Conservation (phyloP, 768 basidiomycete species). For the Tylopilus sp. region DNA sequence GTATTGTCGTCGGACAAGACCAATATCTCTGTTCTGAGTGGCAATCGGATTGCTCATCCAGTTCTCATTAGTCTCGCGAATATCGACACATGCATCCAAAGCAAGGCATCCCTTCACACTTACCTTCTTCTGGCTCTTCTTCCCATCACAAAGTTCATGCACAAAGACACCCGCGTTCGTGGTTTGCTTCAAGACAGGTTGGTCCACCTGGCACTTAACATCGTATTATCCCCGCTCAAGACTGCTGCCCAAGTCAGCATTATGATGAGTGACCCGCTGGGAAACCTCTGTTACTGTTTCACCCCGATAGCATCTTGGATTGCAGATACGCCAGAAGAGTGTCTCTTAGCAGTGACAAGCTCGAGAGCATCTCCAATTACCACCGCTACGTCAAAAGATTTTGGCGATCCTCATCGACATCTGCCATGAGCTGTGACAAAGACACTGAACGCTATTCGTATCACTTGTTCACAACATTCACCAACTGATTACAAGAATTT, state of each 20-base stretch:
- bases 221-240: neutral
- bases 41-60: neutral
- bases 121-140: conserved; percentile 2
- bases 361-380: neutral
- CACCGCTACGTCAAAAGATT: neutral
- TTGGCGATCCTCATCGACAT: neutral
- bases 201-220: neutral
- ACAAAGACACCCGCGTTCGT: neutral
- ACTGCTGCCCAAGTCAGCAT: neutral
- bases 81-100: conserved; percentile 1
- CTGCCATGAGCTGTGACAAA: neutral
- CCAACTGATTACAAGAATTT: neutral
- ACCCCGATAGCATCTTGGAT: neutral
- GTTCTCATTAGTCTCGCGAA: conserved; percentile 14
- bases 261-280: neutral
- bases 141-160: conserved; percentile 7
- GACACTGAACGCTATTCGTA: neutral
- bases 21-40: neutral
- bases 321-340: neutral
- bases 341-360: neutral
- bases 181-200: neutral
- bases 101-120: conserved; percentile 12
- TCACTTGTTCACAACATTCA: neutral
- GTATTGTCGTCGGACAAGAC: neutral
- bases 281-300: neutral